Evolutionary conservation across 2,329 filamentous ascomycete genomes (phyloP).

Genomic region (Colletotrichum costaricense): DNA sequence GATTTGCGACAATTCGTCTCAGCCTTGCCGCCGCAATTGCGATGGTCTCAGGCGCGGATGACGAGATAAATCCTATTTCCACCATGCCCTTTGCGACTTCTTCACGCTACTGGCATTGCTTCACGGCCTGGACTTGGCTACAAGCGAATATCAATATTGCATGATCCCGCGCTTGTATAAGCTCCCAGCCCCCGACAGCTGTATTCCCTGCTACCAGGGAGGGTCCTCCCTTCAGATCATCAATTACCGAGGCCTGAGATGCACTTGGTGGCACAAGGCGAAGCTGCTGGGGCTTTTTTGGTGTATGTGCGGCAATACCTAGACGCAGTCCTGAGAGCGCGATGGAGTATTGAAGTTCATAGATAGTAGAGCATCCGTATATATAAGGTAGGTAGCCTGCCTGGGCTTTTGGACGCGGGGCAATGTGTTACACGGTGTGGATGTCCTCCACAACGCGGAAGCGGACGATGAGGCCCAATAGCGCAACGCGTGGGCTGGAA

Average conservation of each 20-base stretch:
- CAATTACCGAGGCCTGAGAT: neutral
- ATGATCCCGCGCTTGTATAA: neutral
- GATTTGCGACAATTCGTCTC: neutral
- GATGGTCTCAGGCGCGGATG: neutral
- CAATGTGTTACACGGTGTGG: neutral
- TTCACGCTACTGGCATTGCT: neutral
- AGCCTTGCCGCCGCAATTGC: neutral
- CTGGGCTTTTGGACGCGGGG: neutral
- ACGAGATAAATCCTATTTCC: neutral
- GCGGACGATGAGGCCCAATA: neutral
- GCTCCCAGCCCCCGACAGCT: constrained; percentile 17
- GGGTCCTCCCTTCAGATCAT: constrained; percentile 13
- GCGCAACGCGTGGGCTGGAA: constrained; percentile 6
- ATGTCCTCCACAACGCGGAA: neutral
- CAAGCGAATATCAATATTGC: neutral
- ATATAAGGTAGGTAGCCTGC: neutral
- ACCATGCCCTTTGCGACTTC: neutral
- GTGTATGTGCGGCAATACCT: neutral
- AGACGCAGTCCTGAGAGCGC: neutral
- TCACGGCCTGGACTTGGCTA: neutral
- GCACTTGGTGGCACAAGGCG: neutral
- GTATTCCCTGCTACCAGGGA: constrained; percentile 14
- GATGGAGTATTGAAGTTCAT: neutral
- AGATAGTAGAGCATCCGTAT: neutral
- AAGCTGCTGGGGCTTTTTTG: neutral